These are phyloP conservation scores for Magnolia kwangsiensis DNA, from an alignment of 164 flowering plant genomes.

Conservation along the genomic window DNA sequence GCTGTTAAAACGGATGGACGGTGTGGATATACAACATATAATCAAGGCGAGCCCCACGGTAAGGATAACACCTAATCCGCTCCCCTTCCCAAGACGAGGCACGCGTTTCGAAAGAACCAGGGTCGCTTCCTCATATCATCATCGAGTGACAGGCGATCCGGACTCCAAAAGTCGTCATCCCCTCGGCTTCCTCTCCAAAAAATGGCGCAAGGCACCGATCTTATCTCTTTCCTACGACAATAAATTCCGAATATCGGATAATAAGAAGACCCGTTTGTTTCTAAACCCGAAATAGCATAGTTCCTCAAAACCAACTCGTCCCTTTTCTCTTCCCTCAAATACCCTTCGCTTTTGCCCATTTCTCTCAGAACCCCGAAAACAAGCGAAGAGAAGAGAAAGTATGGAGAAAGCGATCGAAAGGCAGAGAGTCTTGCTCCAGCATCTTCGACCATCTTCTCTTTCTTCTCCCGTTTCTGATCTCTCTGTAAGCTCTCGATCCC, in stretches of 20 bases:
- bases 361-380: background rate
- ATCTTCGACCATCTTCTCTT: slow-evolving; percentile 58
- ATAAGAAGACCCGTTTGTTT: background rate
- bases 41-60: no score
- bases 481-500: background rate
- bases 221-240: background rate
- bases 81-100: background rate
- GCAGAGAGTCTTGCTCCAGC: slow-evolving; percentile 71
- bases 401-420: slow-evolving; percentile 92
- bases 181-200: background rate
- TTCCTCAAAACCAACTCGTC: background rate
- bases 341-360: background rate
- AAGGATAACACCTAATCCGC: no score
- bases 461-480: slow-evolving; percentile 29
- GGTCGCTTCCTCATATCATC: background rate
- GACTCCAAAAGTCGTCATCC: background rate
- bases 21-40: no score
- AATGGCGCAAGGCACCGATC: background rate
- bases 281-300: background rate
- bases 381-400: slow-evolving; percentile 5
- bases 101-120: background rate
- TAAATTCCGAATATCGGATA: background rate
- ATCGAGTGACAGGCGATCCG: background rate
- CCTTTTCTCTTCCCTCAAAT: background rate
- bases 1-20: no score